Percentiles rank a stretch among this genome's conserved stretches.
Conservation (phyloP, 2,329 filamentous ascomycete genomes). For the Talaromyces sp. region DNA sequence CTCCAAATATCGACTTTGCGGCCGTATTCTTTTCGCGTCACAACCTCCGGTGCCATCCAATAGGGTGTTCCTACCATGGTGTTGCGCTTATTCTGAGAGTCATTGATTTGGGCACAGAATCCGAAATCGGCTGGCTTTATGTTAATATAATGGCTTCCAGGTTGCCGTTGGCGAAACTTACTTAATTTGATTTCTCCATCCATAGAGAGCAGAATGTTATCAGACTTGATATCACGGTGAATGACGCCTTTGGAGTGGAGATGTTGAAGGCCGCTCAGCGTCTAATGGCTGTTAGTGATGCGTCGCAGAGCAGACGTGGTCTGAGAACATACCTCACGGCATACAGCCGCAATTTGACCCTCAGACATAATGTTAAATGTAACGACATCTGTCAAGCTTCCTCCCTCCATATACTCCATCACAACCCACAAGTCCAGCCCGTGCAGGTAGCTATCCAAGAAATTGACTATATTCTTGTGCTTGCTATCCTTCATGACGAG, state of each 20-base stretch:
- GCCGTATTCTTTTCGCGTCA: conserved; percentile 95
- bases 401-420: conserved; percentile 99
- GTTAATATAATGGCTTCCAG: conserved; percentile 24
- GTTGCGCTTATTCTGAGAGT: conserved; percentile 92
- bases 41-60: conserved; percentile 99
- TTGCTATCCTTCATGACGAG: conserved; percentile 98
- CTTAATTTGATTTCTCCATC: conserved; percentile 97
- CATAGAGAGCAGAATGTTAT: conserved; percentile 90
- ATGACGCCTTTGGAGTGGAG: conserved; percentile 97
- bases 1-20: conserved; percentile 99
- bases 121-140: conserved; percentile 77
- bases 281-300: conserved; percentile 44
- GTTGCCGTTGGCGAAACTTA: conserved; percentile 46
- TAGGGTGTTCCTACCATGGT: conserved; percentile 99
- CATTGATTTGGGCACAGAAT: conserved; percentile 97
- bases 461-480: conserved; percentile 98
- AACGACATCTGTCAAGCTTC: conserved; percentile 94
- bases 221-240: conserved; percentile 97
- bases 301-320: too few relatives aligned
- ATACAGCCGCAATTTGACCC: conserved; percentile 93
- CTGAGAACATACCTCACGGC: conserved; percentile 64
- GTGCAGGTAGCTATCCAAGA: conserved; percentile 93
- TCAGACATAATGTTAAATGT: conserved; percentile 99
- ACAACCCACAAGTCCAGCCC: conserved; percentile 94
- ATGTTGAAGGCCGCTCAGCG: conserved; percentile 85